Base-by-base conservation (phyloP, 1,284 basidiomycete species). In the Cryptococcus sp. region DNA sequence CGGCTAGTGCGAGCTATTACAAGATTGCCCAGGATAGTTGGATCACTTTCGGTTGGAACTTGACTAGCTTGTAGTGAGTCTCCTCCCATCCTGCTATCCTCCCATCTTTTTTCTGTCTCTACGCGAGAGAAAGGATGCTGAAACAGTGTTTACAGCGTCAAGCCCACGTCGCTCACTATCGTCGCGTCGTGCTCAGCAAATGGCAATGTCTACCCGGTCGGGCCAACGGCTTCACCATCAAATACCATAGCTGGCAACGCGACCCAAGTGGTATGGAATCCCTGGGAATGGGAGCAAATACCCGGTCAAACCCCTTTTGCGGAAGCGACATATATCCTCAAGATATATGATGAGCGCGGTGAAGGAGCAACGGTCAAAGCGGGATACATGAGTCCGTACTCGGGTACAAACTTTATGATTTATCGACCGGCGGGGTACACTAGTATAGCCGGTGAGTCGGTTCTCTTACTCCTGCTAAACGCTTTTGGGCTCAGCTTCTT, bases 31-130 rank as follows among this genome's bases (percentile, higher is more conserved):
- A 80, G 0, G 81, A 82, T 47, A 83, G 90, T 69, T 81, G 81
- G 57, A 83, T 95, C 71, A 95, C 91, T 20, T 91, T 95, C 77
- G 91, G 83, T n/a, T 96, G 93, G 93, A 94, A 92, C 75, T 84
- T 90, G 66, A 91, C 89, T 20, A 82, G 82, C 61, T 80, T 94
- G 23, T 80, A 86, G 78, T 77, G 57, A 65, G 78, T 74, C 19
- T 19, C 8, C 29, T 34, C 8, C 5, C 13, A 7, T 34, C 29
- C 29, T 34, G 2, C 29, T 34, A 10, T 13, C 8, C 29, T 34
- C 5, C 29, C 8, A 34, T 13, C 29, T 10, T 29, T 29, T 5
- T 29, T 2, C 29, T 37, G 38, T 19, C 37, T 22, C 15, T 22
- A 40, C n/a, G 29, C 29, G 29, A 34, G 13, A 13, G 8, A 2